phyloP scores from a whole-genome alignment of 2,329 filamentous ascomycete species.

The Ramularia endophylla region DNA sequence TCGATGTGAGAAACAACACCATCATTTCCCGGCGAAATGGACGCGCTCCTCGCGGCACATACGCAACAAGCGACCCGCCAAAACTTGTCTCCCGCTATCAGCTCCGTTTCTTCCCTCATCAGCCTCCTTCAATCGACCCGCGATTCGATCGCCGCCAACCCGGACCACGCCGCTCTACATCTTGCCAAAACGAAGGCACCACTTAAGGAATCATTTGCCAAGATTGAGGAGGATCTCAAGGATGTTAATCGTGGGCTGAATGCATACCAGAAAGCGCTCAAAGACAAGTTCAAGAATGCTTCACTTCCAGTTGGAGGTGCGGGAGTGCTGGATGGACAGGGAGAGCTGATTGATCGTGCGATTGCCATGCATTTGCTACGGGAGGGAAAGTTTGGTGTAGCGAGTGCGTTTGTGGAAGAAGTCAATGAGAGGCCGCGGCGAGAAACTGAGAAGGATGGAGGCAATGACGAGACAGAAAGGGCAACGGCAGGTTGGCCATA shows the following conservation, averaged over 20 bases:
- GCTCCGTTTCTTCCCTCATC: constrained; percentile 79
- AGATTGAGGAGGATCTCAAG: constrained; percentile 73
- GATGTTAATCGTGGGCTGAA: constrained; percentile 76
- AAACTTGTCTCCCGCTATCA: constrained; percentile 63
- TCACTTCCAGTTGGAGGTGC: constrained; percentile 70
- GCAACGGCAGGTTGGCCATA: constrained; percentile 18
- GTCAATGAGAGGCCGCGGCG: constrained; percentile 33
- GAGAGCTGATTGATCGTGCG: constrained; percentile 77
- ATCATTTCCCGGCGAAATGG: constrained; percentile 40
- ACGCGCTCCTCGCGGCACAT: constrained; percentile 66
- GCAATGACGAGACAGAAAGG: constrained; percentile 4
- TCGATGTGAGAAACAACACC: neutral
- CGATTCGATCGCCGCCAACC: constrained; percentile 65
- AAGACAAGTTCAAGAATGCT: constrained; percentile 67
- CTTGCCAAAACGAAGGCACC: constrained; percentile 83
- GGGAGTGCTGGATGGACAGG: constrained; percentile 70
- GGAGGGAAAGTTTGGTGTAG: constrained; percentile 87
- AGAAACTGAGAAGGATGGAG: constrained; percentile 6
- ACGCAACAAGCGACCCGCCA: constrained; percentile 63
- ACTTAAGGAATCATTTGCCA: constrained; percentile 72
- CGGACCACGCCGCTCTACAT: constrained; percentile 63
- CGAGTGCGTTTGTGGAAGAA: constrained; percentile 77
- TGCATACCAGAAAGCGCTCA: constrained; percentile 77
- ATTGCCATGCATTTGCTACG: constrained; percentile 95
- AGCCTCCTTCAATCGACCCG: constrained; percentile 68